A percentile compares a stretch with the other conserved stretches of the same genome.
phyloP scores from a whole-genome alignment of 2,329 filamentous ascomycete genomes.

The Tolypocladium capitatum region DNA sequence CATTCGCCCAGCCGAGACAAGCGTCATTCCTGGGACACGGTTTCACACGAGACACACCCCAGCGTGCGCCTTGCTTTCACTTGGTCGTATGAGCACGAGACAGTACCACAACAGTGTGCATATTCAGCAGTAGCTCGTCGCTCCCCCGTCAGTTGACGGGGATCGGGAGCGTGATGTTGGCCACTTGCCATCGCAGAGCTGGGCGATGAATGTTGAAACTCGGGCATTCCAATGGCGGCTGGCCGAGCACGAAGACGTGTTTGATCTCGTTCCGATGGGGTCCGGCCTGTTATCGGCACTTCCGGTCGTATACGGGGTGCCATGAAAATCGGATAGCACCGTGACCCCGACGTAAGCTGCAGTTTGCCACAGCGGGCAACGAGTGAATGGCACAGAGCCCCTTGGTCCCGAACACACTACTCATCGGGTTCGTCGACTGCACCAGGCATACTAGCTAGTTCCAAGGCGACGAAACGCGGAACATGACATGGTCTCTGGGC shows the following conservation, averaged over 20 bases:
- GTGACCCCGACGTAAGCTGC: neutral
- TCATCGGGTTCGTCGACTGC: neutral
- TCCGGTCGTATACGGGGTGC: neutral
- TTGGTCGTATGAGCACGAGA: neutral
- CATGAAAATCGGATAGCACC: neutral
- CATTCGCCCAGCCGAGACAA: conserved; percentile 3
- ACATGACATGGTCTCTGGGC: neutral
- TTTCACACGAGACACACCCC: conserved; percentile 8
- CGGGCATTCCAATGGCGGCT: neutral
- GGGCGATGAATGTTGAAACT: neutral
- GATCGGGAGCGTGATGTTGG: neutral
- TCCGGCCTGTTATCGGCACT: neutral
- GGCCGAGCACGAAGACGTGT: neutral
- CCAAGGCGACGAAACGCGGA: neutral
- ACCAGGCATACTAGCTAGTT: too few species aligned
- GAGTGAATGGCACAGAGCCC: neutral
- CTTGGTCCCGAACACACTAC: neutral
- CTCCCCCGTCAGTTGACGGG: neutral
- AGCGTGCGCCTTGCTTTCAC: conserved; percentile 4
- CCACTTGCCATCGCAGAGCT: neutral
- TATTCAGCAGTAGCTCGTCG: neutral
- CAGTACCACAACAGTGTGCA: conserved; percentile 1
- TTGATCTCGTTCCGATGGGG: neutral
- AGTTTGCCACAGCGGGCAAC: neutral
- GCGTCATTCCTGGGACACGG: conserved; percentile 4